Percentiles rank a stretch among this genome's conserved stretches.
Conservation (phyloP, 2,329 filamentous ascomycete genomes). For the Microdochium paspali region DNA sequence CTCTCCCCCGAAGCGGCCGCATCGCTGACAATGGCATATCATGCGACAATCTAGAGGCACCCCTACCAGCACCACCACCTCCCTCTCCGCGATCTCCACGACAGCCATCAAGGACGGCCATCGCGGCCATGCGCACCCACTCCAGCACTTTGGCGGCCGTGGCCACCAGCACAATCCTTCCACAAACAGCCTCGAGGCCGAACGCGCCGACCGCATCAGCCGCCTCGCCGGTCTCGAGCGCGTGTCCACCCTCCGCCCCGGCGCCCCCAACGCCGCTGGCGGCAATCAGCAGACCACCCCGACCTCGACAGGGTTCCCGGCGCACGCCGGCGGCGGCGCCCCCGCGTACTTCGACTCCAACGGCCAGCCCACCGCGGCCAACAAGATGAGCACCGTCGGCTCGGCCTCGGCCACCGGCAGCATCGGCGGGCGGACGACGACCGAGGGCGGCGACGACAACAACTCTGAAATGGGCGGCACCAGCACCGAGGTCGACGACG, state of each 20-base stretch:
- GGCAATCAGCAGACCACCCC: slow-evolving; percentile 39
- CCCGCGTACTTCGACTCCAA: slow-evolving; percentile 75
- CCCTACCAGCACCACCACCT: slow-evolving; percentile 85
- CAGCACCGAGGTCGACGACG: slow-evolving; percentile 48
- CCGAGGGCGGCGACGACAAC: slow-evolving; percentile 42
- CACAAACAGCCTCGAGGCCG: slow-evolving; percentile 73
- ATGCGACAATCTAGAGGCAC: slow-evolving; percentile 49
- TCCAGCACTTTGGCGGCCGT: slow-evolving; percentile 37
- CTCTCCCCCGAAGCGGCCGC: slow-evolving; percentile 6
- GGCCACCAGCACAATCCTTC: slow-evolving; percentile 51
- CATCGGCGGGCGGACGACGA: slow-evolving; percentile 48
- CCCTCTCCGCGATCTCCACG: slow-evolving; percentile 82
- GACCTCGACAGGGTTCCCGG: slow-evolving; percentile 36
- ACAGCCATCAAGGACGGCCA: slow-evolving; percentile 96
- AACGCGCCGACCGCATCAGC: slow-evolving; percentile 90
- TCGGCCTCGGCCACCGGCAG: slow-evolving; percentile 82
- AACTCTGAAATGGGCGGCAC: slow-evolving; percentile 37
- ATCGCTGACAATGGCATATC: slow-evolving; percentile 6
- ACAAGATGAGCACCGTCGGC: slow-evolving; percentile 82
- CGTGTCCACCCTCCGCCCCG: slow-evolving; percentile 64
- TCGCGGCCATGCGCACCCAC: slow-evolving; percentile 62
- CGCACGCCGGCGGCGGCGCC: slow-evolving; percentile 30
- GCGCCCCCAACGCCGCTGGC: slow-evolving; percentile 19
- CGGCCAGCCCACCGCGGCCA: slow-evolving; percentile 57
- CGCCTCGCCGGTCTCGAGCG: slow-evolving; percentile 87